Evolutionary conservation across 1,284 basidiomycete species (phyloP).

Genomic region (Tilletia horrida): DNA sequence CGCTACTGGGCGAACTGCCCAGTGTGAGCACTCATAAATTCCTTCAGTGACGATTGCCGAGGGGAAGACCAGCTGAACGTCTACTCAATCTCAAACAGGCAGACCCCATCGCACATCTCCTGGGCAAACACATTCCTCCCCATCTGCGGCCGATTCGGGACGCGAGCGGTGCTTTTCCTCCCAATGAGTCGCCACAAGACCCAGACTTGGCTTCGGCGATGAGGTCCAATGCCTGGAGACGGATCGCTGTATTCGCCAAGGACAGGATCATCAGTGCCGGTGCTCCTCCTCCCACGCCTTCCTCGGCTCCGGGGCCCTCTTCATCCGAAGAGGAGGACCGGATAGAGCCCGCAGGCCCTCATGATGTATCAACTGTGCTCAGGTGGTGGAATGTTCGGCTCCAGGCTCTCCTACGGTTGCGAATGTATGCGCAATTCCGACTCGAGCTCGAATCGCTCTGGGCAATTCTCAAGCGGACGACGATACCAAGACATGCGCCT

Average conservation of each 20-base stretch:
- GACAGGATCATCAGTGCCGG: slow-evolving; percentile 19
- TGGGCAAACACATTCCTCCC: slow-evolving; percentile 33
- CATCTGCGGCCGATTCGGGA: slow-evolving; percentile 31
- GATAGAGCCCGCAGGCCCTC: slow-evolving; percentile 7
- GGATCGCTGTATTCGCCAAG: slow-evolving; percentile 25
- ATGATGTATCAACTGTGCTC: slow-evolving; percentile 19
- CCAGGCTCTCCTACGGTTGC: slow-evolving; percentile 30
- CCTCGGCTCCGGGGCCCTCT: not conserved
- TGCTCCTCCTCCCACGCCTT: not conserved
- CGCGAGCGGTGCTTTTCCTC: slow-evolving; percentile 25
- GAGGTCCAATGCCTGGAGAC: slow-evolving; percentile 27
- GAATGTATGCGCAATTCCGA: slow-evolving; percentile 28
- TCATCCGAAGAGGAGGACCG: not conserved
- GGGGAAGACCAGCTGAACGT: not conserved
- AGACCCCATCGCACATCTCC: slow-evolving; percentile 29
- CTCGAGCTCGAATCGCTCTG: slow-evolving; percentile 29
- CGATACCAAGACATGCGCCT: not conserved
- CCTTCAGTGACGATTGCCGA: not conserved
- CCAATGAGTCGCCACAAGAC: slow-evolving; percentile 19
- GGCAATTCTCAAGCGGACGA: slow-evolving; percentile 20
- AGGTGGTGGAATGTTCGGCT: slow-evolving; percentile 35
- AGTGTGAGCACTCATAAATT: not conserved
- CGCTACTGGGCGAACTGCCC: slow-evolving; percentile 16
- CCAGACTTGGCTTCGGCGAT: slow-evolving; percentile 23
- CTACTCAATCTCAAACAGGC: not conserved